These are phyloP conservation scores for Pachyrhizus erosus DNA, from an alignment of 306 rosid genomes.

Conservation along the genomic window DNA sequence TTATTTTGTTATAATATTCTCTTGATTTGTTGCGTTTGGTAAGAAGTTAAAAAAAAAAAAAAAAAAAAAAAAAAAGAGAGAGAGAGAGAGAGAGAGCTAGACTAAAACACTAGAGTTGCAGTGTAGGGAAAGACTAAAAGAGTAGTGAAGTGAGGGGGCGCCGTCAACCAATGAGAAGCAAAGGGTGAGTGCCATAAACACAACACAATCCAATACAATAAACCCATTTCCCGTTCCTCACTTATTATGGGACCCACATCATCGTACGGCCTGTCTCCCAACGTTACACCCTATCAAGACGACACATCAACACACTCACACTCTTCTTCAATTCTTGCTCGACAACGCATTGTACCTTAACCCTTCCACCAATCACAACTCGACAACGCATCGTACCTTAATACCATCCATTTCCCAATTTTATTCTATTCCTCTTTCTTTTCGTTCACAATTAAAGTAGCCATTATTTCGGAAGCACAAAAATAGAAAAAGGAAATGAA, in stretches of 20 bases:
- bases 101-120: not conserved
- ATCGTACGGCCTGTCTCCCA: conserved; percentile 47
- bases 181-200: conserved; percentile 17
- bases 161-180: conserved; percentile 50
- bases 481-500: conserved; percentile 49
- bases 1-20: too few species aligned
- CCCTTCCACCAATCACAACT: conserved; percentile 20
- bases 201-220: too few species aligned
- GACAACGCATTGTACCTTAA: conserved; percentile 45
- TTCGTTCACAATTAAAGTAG: not conserved
- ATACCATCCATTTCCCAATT: not conserved
- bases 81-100: too few species aligned
- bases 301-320: conserved; percentile 32
- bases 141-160: conserved; percentile 19
- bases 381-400: conserved; percentile 48
- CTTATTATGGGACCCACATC: not conserved
- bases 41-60: too few species aligned
- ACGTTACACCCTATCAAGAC: conserved; percentile 22
- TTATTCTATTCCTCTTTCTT: not conserved
- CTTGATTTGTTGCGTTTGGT: too few species aligned
- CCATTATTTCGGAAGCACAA: conserved; percentile 28
- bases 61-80: too few species aligned
- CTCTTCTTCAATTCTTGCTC: not conserved
- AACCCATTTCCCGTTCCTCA: not conserved
- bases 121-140: not conserved